Conservation (phyloP, 768 basidiomycete genomes). For the Floccularia luteovirens region DNA sequence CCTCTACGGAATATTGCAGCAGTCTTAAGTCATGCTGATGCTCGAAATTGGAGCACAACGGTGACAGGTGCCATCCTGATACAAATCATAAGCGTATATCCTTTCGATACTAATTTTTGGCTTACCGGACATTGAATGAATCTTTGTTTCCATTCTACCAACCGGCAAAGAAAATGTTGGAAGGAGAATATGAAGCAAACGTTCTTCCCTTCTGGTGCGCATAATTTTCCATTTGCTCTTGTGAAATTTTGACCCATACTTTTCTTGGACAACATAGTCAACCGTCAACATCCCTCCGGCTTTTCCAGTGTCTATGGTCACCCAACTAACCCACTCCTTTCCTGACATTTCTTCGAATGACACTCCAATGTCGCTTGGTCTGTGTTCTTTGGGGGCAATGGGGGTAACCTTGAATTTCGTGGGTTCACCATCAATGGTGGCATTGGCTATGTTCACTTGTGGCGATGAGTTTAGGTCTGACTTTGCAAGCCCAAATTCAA, state of each 20-base stretch:
- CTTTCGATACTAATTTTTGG: constrained; percentile 5
- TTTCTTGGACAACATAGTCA: constrained; percentile 55
- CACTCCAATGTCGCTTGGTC: constrained; percentile 21
- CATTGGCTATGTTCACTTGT: constrained; percentile 47
- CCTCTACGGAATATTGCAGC: constrained; percentile 48
- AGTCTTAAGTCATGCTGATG: constrained; percentile 47
- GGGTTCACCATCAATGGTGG: constrained; percentile 58
- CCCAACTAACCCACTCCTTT: constrained; percentile 60
- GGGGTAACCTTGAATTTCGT: constrained; percentile 56
- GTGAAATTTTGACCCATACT: constrained; percentile 6
- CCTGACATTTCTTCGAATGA: constrained; percentile 46
- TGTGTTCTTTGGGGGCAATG: constrained; percentile 29
- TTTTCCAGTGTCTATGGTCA: constrained; percentile 48
- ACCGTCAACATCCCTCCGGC: constrained; percentile 47
- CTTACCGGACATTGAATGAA: constrained; percentile 50
- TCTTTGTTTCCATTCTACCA: constrained; percentile 53
- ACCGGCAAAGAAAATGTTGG: constrained; percentile 72
- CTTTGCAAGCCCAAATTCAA: constrained; percentile 67
- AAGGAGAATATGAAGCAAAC: constrained; percentile 41
- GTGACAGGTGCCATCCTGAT: constrained; percentile 34
- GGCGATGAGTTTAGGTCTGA: constrained; percentile 13
- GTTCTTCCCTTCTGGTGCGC: constrained; percentile 17
- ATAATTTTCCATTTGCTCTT: constrained; percentile 27
- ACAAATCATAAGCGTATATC: constrained; percentile 5
- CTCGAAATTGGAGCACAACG: constrained; percentile 48